These are phyloP conservation scores for Helichrysum umbraculigerum DNA, from an alignment of 129 eudicot genomes.

Conservation along the genomic window DNA sequence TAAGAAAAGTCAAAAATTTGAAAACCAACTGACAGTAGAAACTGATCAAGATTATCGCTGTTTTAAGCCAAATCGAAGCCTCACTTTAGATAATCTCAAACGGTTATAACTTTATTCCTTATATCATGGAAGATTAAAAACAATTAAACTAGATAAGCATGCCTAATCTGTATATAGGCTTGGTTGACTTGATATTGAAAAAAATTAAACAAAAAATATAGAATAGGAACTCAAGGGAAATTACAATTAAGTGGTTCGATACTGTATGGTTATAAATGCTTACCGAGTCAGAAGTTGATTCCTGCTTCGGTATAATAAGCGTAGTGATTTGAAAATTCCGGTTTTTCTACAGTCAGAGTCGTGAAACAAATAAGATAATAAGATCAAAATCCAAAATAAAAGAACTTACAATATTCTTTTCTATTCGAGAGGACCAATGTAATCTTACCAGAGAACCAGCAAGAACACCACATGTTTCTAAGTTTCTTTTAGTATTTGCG, in stretches of 20 bases:
- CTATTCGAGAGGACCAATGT: background rate
- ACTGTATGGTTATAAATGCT: conserved; percentile 28
- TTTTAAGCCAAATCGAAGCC: background rate
- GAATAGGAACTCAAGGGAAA: background rate
- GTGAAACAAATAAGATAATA: conserved; percentile 26
- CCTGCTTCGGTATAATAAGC: conserved; percentile 91
- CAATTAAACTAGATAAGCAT: background rate
- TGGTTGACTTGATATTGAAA: background rate
- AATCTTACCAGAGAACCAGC: conserved; percentile 89
- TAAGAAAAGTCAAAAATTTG: background rate
- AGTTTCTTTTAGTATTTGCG: conserved; percentile 71
- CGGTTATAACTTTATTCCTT: background rate
- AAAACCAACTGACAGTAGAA: background rate
- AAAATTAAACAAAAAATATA: conserved; percentile 9
- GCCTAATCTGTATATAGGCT: background rate
- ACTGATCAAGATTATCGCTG: background rate
- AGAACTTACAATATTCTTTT: background rate
- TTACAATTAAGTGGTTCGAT: background rate
- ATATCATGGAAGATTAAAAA: background rate
- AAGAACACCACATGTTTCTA: conserved; percentile 97
- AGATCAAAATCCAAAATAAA: conserved; percentile 9
- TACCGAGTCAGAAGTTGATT: conserved; percentile 97
- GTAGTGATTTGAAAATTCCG: conserved; percentile 84
- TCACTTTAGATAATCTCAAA: background rate
- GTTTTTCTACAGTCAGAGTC: conserved; percentile 65